Evolutionary conservation across 2,329 filamentous ascomycete species (phyloP), one percentile per base, ranked within the genome.

Genomic region (Gnomoniopsis smithogilvyi): DNA sequence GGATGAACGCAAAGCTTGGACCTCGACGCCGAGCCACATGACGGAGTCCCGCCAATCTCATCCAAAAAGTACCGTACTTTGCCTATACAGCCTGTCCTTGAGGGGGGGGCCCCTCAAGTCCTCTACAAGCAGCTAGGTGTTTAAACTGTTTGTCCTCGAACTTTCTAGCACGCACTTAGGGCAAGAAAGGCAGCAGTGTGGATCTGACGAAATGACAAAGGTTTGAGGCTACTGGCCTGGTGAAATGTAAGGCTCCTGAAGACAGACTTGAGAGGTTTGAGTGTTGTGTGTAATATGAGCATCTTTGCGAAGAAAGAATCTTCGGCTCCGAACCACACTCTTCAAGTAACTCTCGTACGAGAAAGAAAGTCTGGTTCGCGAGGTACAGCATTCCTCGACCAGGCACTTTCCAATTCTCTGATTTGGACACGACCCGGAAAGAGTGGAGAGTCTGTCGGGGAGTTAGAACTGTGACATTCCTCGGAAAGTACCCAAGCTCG

Each of bases 1-100:
- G 46, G 52, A 36, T 30, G 19, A 47, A 24, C 33, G 26, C 21
- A 24, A n/a, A 30, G 22, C 26, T 34, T 41, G 24, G 41, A n/a
- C 17, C 36, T 45, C 21, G 17, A 26, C 30, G 17, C 17, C 53
- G 33, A 15, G 53, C 33, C 46, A 38, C 36, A 21, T 56, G 30
- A 19, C 45, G 22, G 21, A 43, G n/a, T 33, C 8, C 38, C 33
- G 49, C 17, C 22, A 50, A 26, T 38, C 12, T 15, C 3, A 4
- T 12, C n/a, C 34, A 17, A 22, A 45, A 53, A 54, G 51, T 54
- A 54, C 51, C 24, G 51, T 36, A 46, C 41, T 54, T 46, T 43
- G 21, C 43, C 15, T 21, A 19, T 19, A 19, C 19, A 46, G 19
- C 43, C 43, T 17, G 19, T n/a, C 43, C 17, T 21, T 17, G 43